These are phyloP conservation scores for Vanrija humicola DNA, from an alignment of 1,284 basidiomycete genomes.

Conservation along the genomic window DNA sequence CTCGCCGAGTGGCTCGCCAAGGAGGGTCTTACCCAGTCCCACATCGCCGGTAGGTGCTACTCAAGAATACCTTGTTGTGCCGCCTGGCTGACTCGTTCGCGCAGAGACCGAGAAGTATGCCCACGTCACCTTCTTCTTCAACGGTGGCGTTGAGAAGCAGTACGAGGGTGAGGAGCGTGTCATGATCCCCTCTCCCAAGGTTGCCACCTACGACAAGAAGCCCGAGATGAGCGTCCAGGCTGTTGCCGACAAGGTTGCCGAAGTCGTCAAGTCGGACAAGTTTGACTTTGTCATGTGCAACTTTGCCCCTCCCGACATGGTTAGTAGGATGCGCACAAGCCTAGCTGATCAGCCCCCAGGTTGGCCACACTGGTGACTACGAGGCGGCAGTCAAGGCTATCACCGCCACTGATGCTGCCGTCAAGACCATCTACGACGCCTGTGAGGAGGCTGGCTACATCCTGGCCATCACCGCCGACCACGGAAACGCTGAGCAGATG, in stretches of 20 bases:
- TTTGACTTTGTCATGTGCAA: slow-evolving; percentile 93
- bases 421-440: slow-evolving; percentile 77
- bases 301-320: slow-evolving; percentile 93
- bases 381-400: slow-evolving; percentile 84
- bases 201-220: slow-evolving; percentile 80
- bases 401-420: slow-evolving; percentile 74
- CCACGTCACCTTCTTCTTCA: slow-evolving; percentile 95
- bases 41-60: slow-evolving; percentile 64
- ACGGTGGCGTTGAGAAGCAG: slow-evolving; percentile 87
- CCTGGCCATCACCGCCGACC: slow-evolving; percentile 82
- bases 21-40: slow-evolving; percentile 73
- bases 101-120: slow-evolving; percentile 90
- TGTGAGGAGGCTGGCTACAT: slow-evolving; percentile 79
- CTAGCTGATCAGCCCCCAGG: slow-evolving; percentile 47
- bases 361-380: slow-evolving; percentile 83
- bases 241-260: slow-evolving; percentile 83
- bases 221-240: slow-evolving; percentile 80
- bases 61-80: too few species aligned
- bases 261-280: slow-evolving; percentile 64
- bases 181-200: slow-evolving; percentile 84
- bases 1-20: slow-evolving; percentile 82
- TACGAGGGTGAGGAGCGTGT: slow-evolving; percentile 75
- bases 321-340: slow-evolving; percentile 32
- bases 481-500: slow-evolving; percentile 84
- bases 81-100: not conserved